These are phyloP conservation scores for Lathyrus aphaca DNA, from an alignment of 306 rosid species.

Conservation along the genomic window DNA sequence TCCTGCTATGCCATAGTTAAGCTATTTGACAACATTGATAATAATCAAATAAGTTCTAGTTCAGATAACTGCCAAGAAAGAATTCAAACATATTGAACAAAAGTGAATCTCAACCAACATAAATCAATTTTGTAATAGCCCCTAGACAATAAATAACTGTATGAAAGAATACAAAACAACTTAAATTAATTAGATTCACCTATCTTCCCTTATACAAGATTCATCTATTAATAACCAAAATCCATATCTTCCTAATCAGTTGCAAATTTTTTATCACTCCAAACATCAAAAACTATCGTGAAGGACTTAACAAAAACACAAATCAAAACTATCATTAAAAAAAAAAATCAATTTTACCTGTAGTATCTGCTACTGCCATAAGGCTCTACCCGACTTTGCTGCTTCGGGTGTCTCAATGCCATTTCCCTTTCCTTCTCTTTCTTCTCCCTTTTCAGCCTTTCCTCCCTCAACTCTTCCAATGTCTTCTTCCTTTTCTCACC, in stretches of 20 bases:
- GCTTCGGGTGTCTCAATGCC: slow-evolving; percentile 52
- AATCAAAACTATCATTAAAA: not conserved
- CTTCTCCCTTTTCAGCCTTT: slow-evolving; percentile 74
- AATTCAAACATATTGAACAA: not conserved
- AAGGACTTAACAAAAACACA: not conserved
- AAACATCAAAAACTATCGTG: not conserved
- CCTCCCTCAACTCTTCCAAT: slow-evolving; percentile 80
- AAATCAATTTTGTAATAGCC: slow-evolving; percentile 2
- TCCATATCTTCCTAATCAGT: not conserved
- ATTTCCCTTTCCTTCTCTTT: slow-evolving; percentile 81
- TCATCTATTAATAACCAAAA: not conserved
- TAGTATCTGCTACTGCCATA: slow-evolving; percentile 41
- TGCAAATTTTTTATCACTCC: slow-evolving; percentile 3
- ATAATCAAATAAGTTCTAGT: not conserved
- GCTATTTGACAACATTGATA: too few species aligned
- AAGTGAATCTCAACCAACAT: slow-evolving; percentile 15
- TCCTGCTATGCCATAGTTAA: too few species aligned
- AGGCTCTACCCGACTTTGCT: slow-evolving; percentile 39
- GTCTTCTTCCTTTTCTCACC: slow-evolving; percentile 64
- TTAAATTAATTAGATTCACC: slow-evolving; percentile 12
- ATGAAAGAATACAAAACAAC: slow-evolving; percentile 18
- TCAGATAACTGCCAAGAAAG: not conserved
- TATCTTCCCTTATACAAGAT: slow-evolving; percentile 3
- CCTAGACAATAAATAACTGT: not conserved
- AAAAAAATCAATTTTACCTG: slow-evolving; percentile 43